phyloP scores from a whole-genome alignment of 1,139 yeast species.

The Kodamaea alishanica region DNA sequence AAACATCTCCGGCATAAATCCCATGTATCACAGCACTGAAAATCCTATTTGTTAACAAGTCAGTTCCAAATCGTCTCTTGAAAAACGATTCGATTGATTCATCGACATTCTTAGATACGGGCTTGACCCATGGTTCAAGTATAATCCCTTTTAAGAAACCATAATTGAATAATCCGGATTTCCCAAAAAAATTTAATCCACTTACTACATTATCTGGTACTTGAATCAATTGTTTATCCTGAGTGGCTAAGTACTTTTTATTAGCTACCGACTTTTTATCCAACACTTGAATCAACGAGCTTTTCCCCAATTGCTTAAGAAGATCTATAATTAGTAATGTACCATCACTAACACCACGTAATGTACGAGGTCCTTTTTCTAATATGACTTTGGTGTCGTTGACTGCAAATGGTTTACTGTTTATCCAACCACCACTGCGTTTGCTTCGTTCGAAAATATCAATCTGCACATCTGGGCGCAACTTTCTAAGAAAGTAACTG shows the following conservation, averaged over 20 bases:
- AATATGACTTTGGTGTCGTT: constrained; percentile 26
- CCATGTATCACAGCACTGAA: constrained; percentile 86
- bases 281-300: constrained; percentile 48
- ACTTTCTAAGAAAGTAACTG: constrained; percentile 64
- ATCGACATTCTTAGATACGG: constrained; percentile 37
- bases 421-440: constrained; percentile 79
- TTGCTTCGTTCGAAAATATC: constrained; percentile 54
- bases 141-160: constrained; percentile 33
- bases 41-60: constrained; percentile 55
- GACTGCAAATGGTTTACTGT: constrained; percentile 32
- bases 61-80: constrained; percentile 61
- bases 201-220: constrained; percentile 48
- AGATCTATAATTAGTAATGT: constrained; percentile 59
- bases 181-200: constrained; percentile 35
- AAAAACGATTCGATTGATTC: constrained; percentile 72
- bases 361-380: constrained; percentile 75
- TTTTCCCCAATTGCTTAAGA: constrained; percentile 40
- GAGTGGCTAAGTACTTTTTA: constrained; percentile 54
- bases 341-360: constrained; percentile 68
- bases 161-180: constrained; percentile 33
- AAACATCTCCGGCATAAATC: constrained; percentile 82
- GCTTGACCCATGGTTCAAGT: constrained; percentile 38
- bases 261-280: constrained; percentile 51
- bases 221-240: constrained; percentile 38
- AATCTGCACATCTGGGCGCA: constrained; percentile 70